These are phyloP conservation scores for Rubia tinctorum DNA, from an alignment of 305 asterid species.

Conservation along the genomic window DNA sequence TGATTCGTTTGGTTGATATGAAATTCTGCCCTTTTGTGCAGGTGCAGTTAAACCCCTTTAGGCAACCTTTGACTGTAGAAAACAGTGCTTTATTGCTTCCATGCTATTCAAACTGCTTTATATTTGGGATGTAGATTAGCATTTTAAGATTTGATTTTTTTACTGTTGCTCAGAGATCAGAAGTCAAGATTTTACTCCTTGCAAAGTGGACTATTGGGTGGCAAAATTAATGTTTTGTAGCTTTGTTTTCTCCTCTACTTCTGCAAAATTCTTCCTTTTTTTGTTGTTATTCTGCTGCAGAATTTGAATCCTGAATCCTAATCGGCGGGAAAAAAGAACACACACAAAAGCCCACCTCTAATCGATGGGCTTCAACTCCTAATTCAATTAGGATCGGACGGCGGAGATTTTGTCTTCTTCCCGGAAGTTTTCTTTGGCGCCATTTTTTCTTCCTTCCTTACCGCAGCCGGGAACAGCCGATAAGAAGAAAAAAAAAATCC, in stretches of 20 bases:
- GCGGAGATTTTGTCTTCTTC: slow-evolving; percentile 42
- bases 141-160: not conserved
- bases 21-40: slow-evolving; percentile 23
- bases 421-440: slow-evolving; percentile 57
- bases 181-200: too few relatives aligned
- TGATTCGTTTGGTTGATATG: not conserved
- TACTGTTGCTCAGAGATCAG: not conserved
- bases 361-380: slow-evolving; percentile 65
- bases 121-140: slow-evolving; percentile 62
- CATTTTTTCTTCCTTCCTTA: slow-evolving; percentile 28
- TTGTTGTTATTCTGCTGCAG: too few relatives aligned
- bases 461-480: not conserved
- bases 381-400: slow-evolving; percentile 34
- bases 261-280: too few relatives aligned
- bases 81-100: slow-evolving; percentile 67
- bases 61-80: slow-evolving; percentile 81
- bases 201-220: too few relatives aligned
- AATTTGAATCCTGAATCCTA: too few relatives aligned
- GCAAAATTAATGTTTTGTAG: too few relatives aligned
- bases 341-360: slow-evolving; percentile 45
- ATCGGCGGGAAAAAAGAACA: too few relatives aligned
- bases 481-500: not conserved
- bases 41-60: slow-evolving; percentile 91
- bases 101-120: slow-evolving; percentile 85
- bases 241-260: too few relatives aligned